Base-by-base conservation (phyloP, 768 basidiomycete genomes). In the Glaciozyma martinii region DNA sequence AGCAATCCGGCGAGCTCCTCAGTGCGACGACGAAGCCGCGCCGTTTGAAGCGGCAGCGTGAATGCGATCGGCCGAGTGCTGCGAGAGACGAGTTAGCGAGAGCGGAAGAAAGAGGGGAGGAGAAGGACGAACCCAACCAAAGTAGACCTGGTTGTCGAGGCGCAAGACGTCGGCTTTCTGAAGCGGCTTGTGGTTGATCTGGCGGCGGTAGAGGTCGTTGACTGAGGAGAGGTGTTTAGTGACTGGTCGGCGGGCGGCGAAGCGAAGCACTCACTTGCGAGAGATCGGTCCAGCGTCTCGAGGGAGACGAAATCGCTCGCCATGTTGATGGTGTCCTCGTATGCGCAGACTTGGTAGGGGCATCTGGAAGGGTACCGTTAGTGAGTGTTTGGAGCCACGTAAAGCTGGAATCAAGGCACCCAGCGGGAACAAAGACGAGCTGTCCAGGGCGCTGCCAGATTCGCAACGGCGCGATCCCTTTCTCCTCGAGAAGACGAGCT, bases 381-480 rank as follows among this genome's bases (percentile, higher is more conserved):
- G 30, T 23, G 29, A 46, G 21, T 0, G 15, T 18, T 0, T 8
- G 0, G 6, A 30, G 21, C 43, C 43, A 23, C 12, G 29, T 9
- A 23, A 21, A 49, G 8, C 57, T 12, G 19, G 37, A 16, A 3
- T 3, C 7, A 16, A 44, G 58, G 32, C 25, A 68, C 53, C 67
- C 67, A n/a, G 67, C 67, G 5, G 67, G 67, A n/a, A 68, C 49
- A 29, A 65, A 32, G 9, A 68, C 61, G 32, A 65, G 29, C 33
- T 68, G 63, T n/a, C 67, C 67, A n/a, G 59, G 57, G 47, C 59
- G 64, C 60, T 68, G 67, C 49, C 65, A 68, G 42, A 68, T 25
- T 30, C 58, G 44, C 53, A 42, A 46, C 23, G 67, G 61, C 53
- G 55, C 49, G 49, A 68, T 30, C 7, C 46, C 53, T 32, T 59